Base-by-base conservation (phyloP, 257 asterid species). In the Nicotiana knightiana region DNA sequence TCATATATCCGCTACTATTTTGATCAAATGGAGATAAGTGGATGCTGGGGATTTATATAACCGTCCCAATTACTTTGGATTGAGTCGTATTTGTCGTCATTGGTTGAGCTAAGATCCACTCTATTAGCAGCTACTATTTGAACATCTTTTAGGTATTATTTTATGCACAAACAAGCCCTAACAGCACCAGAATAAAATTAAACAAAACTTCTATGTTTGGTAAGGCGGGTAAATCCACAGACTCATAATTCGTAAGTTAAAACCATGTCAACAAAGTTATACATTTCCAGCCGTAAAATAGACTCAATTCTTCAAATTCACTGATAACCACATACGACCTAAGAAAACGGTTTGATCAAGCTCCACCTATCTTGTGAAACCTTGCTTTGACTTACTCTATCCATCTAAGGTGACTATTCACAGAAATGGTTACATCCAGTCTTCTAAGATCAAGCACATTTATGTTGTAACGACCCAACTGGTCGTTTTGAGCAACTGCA, bases 41-140 rank as follows among this genome's bases (percentile, higher is more conserved):
- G 79, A 46, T 46, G 79, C 24, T 71, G 61, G 46, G 79, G 79
- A 51, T 75, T 75, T 46, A 75, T 51, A 32, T 51, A 15, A 75
- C 46, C 12, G 15, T 30, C 46, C 78, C 30, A 75, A 32, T 24
- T 48, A 73, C 24, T 48, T 48, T 73, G 79, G 39, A 48, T 24
- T 24, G 39, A 26, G 15, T 46, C 24, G 12, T 24, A 13, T 46
- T 73, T 73, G 39, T 73, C 26, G 79, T 53, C 17, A 13, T 48
- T 73, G 43, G 46, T 75, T 75, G 79, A 75, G 63, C 79, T 48
- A 51, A 48, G 46, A 75, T 75, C 16, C 79, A 75, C 8, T 7
- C 63, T 8, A 51, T 51, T 55, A 48, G 55, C 9, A 75, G 43
- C 63, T 48, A 21, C 24, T 21, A 21, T 21, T 21, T 21, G 24